Conservation (phyloP, 2,329 filamentous ascomycete species). For the Colletotrichum tamarilloi region DNA sequence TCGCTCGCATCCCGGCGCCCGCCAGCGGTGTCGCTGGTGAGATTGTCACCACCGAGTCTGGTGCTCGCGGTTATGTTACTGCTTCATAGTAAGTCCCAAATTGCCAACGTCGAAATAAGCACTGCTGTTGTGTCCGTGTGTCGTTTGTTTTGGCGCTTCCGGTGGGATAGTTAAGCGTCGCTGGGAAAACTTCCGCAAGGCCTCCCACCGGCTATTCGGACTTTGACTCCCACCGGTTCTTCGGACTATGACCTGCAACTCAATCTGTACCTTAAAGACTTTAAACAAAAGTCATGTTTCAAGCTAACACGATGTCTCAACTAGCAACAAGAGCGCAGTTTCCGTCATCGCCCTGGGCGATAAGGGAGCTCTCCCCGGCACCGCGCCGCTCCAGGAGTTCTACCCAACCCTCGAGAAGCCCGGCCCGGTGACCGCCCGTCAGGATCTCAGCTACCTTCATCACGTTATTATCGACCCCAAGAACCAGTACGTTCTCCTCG, state of each 20-base stretch:
- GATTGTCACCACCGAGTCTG: constrained; percentile 35
- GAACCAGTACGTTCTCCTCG: constrained; percentile 32
- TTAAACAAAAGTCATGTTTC: neutral
- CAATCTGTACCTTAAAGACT: too few species aligned
- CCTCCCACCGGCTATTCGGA: too few species aligned
- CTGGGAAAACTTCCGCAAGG: too few species aligned
- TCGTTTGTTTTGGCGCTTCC: neutral
- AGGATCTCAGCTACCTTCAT: constrained; percentile 34
- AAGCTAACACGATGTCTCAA: constrained; percentile 16
- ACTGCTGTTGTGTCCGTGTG: too few species aligned
- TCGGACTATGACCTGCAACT: too few species aligned
- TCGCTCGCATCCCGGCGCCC: constrained; percentile 33
- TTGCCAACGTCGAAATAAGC: too few species aligned
- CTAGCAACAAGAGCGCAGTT: constrained; percentile 33
- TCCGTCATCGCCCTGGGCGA: constrained; percentile 34
- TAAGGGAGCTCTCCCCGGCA: constrained; percentile 34
- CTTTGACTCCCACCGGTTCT: too few species aligned
- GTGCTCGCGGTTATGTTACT: constrained; percentile 35
- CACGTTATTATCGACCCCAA: constrained; percentile 35
- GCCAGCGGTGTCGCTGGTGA: constrained; percentile 37
- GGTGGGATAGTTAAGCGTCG: neutral
- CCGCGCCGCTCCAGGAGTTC: constrained; percentile 35
- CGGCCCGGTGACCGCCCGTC: constrained; percentile 31
- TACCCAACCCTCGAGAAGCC: constrained; percentile 35
- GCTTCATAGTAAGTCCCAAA: constrained; percentile 36